These are phyloP conservation scores for Cladosporium sp. DNA, from an alignment of 2,329 filamentous ascomycete genomes.

Conservation along the genomic window DNA sequence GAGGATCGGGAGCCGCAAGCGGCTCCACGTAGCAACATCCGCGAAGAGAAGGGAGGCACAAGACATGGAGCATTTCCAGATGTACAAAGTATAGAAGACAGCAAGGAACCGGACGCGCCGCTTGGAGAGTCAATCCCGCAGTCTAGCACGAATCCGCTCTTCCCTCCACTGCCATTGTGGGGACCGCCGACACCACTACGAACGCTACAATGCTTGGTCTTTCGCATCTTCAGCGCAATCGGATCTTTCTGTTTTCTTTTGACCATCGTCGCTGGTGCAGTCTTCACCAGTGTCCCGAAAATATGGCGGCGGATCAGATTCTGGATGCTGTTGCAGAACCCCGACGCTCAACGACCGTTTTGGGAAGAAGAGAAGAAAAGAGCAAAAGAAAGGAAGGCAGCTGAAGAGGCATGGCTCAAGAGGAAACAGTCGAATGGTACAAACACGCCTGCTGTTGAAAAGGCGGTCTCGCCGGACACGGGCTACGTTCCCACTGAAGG, in stretches of 20 bases:
- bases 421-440: slow-evolving; percentile 43
- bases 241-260: slow-evolving; percentile 76
- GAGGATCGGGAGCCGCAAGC: too few relatives aligned
- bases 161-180: slow-evolving; percentile 81
- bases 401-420: slow-evolving; percentile 63
- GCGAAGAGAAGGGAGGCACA: slow-evolving; percentile 46
- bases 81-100: slow-evolving; percentile 37
- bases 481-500: slow-evolving; percentile 76
- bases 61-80: slow-evolving; percentile 38
- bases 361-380: slow-evolving; percentile 69
- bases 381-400: slow-evolving; percentile 56
- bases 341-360: slow-evolving; percentile 65
- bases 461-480: slow-evolving; percentile 40
- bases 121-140: slow-evolving; percentile 54
- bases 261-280: slow-evolving; percentile 71
- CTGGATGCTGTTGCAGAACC: slow-evolving; percentile 60
- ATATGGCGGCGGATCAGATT: slow-evolving; percentile 53
- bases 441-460: slow-evolving; percentile 45
- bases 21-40: slow-evolving; percentile 36
- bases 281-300: slow-evolving; percentile 65
- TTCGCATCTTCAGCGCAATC: slow-evolving; percentile 69
- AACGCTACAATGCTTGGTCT: slow-evolving; percentile 64
- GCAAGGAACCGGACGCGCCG: slow-evolving; percentile 45
- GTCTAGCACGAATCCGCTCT: slow-evolving; percentile 74
- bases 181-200: slow-evolving; percentile 69